These are phyloP conservation scores for Malus domestica DNA, from an alignment of 306 rosid genomes.

Conservation along the genomic window DNA sequence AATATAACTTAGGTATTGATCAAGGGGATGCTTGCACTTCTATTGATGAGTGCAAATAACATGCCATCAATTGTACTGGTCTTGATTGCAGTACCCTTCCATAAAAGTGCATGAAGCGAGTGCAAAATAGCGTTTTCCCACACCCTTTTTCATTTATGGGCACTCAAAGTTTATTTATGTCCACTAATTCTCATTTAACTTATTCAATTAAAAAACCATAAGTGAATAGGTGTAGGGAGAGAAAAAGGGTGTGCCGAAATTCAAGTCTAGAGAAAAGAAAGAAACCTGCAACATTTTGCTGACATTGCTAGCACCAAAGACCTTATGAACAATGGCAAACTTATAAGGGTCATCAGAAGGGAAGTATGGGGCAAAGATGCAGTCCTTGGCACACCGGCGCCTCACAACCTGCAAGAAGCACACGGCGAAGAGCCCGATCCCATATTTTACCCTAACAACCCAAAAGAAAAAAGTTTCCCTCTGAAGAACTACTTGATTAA, in stretches of 20 bases:
- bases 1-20: not conserved
- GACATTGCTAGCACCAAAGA: constrained; percentile 85
- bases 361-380: constrained; percentile 74
- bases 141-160: not conserved
- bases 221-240: not conserved
- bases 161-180: not conserved
- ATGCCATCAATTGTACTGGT: not conserved
- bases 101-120: not conserved
- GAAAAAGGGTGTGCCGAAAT: not conserved
- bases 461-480: not conserved
- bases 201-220: not conserved
- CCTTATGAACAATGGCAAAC: constrained; percentile 82
- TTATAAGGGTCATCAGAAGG: constrained; percentile 69
- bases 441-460: constrained; percentile 22
- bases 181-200: not conserved
- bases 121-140: not conserved
- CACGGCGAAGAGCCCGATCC: constrained; percentile 61
- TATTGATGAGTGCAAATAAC: not conserved
- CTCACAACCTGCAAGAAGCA: constrained; percentile 75
- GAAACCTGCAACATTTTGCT: constrained; percentile 72
- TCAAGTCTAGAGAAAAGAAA: not conserved
- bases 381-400: constrained; percentile 74
- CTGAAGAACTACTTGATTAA: not conserved
- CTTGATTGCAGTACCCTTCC: not conserved
- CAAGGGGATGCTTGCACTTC: not conserved